A percentile compares a stretch with the other conserved stretches of the same genome.
Conservation (phyloP, 139 green algal genomes). For the Chlorella vulgaris region DNA sequence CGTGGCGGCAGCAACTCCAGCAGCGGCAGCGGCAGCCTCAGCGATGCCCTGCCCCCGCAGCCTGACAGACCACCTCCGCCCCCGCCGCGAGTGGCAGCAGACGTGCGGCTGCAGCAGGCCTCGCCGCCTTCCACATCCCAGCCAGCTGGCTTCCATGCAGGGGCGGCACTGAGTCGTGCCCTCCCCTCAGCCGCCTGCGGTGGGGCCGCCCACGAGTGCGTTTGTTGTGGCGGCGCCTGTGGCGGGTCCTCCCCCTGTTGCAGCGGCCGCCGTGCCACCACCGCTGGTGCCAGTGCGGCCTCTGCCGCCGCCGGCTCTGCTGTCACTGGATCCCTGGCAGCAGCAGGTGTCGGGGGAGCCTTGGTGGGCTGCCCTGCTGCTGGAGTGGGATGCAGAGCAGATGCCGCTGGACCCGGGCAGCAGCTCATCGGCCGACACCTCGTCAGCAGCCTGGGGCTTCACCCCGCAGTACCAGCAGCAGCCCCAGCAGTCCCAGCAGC, state of each 20-base stretch:
- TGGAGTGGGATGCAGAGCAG: background rate
- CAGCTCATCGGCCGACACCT: no score
- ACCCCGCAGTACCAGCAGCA: no score
- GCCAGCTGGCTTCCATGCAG: no score
- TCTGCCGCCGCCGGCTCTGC: background rate
- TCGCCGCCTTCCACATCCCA: no score
- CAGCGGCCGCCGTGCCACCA: background rate
- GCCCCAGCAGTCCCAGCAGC: no score
- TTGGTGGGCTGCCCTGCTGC: slow-evolving; percentile 3
- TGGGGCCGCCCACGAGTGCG: background rate
- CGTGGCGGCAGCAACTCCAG: no score
- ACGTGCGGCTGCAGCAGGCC: background rate
- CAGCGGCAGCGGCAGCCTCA: background rate
- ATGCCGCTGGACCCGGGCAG: background rate
- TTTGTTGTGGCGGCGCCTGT: slow-evolving; percentile 13
- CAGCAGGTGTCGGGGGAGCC: background rate
- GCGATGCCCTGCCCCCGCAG: no score
- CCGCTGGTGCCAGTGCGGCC: background rate
- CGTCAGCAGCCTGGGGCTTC: no score
- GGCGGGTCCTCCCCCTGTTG: slow-evolving; percentile 5
- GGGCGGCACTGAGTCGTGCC: no score
- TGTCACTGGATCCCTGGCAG: background rate
- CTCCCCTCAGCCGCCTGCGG: no score
- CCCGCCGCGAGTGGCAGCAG: background rate
- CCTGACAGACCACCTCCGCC: no score